Percentiles rank a stretch among this genome's conserved stretches.
Evolutionary conservation across 2,329 filamentous ascomycete genomes (phyloP).

Genomic region (Pseudocercospora musae): DNA sequence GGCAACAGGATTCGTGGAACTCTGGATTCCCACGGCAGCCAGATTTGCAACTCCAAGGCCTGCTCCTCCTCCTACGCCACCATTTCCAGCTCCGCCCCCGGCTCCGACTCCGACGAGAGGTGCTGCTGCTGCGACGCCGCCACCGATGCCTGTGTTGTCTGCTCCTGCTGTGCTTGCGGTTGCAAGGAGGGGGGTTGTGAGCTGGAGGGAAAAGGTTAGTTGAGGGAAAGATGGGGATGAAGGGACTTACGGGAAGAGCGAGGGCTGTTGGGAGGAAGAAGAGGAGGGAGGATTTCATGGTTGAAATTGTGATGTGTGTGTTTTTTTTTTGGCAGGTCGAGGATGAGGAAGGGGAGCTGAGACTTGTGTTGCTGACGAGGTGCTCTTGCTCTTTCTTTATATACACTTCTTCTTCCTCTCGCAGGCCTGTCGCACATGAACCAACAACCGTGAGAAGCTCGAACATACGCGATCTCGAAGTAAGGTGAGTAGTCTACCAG

Average conservation of each 20-base stretch:
- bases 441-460: neutral
- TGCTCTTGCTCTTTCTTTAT: conserved; percentile 7
- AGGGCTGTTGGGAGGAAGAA: conserved; percentile 2
- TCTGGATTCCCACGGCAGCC: neutral
- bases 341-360: too few species aligned
- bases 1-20: conserved; percentile 2
- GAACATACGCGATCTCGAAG: neutral
- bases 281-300: neutral
- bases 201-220: neutral
- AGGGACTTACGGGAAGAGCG: conserved; percentile 5
- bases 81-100: conserved; percentile 11
- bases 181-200: conserved; percentile 2
- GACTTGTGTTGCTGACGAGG: neutral
- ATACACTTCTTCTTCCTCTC: neutral
- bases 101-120: neutral
- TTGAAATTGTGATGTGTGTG: neutral
- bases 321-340: too few species aligned
- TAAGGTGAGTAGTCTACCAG: neutral
- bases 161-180: neutral
- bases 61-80: conserved; percentile 7
- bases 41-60: neutral
- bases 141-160: conserved; percentile 5
- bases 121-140: conserved; percentile 2
- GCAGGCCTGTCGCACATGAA: neutral
- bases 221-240: neutral